Evolutionary conservation across 139 green algal genomes (phyloP).

Genomic region (Medakamo hakoo): DNA sequence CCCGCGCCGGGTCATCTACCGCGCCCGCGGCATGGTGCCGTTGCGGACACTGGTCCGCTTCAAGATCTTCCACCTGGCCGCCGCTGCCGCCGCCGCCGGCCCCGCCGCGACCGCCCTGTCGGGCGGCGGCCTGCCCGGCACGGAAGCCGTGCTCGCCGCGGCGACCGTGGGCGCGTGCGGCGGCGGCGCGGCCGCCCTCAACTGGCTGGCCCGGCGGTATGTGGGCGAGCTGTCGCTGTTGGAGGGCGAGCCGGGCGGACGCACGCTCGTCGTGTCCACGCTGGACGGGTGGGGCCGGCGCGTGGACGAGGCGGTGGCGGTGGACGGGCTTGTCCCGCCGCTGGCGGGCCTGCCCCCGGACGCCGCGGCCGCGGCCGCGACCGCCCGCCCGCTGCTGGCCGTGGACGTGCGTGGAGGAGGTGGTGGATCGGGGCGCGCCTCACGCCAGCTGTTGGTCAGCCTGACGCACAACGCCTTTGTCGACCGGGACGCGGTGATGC

Average conservation of each 20-base stretch:
- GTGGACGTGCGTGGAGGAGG: no score
- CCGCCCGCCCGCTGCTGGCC: no score
- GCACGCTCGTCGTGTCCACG: not conserved
- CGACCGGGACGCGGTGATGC: no score
- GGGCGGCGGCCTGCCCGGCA: not conserved
- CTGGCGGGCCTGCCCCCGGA: not conserved
- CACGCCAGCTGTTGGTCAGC: no score
- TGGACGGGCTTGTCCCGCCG: not conserved
- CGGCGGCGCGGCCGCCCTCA: not conserved
- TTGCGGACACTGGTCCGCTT: not conserved
- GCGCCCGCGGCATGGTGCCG: not conserved
- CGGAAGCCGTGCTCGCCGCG: not conserved
- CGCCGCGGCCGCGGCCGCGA: no score
- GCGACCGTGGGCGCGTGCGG: not conserved
- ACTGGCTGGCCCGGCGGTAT: not conserved
- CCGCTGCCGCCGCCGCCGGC: no score
- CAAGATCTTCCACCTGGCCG: not conserved
- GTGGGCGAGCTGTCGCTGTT: not conserved
- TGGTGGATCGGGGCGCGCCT: no score
- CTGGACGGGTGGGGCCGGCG: not conserved
- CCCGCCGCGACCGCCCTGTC: not conserved
- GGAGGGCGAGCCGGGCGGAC: no score
- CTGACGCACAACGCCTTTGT: no score
- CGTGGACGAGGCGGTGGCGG: not conserved
- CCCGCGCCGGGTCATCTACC: not conserved